Evolutionary conservation across 2,329 filamentous ascomycete genomes (phyloP), one percentile per base, ranked within the genome.

Genomic region (Epichloe sp.): DNA sequence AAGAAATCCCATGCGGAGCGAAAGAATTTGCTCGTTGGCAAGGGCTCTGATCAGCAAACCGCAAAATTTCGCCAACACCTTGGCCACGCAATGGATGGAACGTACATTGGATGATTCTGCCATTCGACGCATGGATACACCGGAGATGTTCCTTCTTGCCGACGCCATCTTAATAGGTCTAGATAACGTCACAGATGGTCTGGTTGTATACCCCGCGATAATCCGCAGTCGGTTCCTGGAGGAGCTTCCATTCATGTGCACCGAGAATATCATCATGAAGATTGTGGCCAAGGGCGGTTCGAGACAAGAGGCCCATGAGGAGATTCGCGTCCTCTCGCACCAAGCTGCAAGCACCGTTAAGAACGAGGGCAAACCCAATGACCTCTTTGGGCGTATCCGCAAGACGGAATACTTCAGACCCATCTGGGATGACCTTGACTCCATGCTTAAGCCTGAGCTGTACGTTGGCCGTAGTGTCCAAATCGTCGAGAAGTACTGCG

Each of bases 231-330:
- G 77, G 55, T 73, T 94, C 44, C 76, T 82, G 58, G 77, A 82
- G 55, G 86, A 94, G 68, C 78, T 96, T 14, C 90, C 90, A 1
- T 95, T 95, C 70, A 94, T 91, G 85, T 77, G 82, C 7, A 89
- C 83, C 7, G 63, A 59, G 52, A 54, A 45, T 34, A 82, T 89
- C 63, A 86, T 90, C 64, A 89, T 94, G 86, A 81, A 80, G 58
- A 75, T 91, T 51, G 80, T 83, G 31, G 79, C 80, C 52, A 77
- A 82, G 61, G 87, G 86, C 35, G 77, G 73, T 31, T 86, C 80
- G 10, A 74, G 88, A 48, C 88, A 94, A 65, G 86, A 90, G 34
- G 85, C 87, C 1, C 89, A 95, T 68, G 89, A 95, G 70, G 72
- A 91, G 67, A 90, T 95, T 60, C 83, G 85, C 7, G 85, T 95